These are phyloP conservation scores for Colletotrichum sp. DNA, from an alignment of 2,329 filamentous ascomycete species.

Conservation along the genomic window DNA sequence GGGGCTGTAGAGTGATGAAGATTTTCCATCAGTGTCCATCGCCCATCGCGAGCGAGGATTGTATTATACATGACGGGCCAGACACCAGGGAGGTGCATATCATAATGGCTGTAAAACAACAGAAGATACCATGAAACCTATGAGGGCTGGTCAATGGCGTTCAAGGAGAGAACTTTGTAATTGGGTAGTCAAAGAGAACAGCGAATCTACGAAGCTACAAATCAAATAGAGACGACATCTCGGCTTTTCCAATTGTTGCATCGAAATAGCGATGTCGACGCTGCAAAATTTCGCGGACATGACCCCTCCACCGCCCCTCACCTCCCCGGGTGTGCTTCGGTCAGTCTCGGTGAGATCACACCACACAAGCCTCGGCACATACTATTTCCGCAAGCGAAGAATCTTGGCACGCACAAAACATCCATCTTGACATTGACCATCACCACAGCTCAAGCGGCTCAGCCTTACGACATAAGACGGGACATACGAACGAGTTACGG, in stretches of 20 bases:
- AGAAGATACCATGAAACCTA: constrained; percentile 14
- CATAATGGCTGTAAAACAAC: not conserved
- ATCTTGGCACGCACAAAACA: constrained; percentile 25
- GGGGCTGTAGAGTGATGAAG: constrained; percentile 37
- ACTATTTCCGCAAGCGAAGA: constrained; percentile 25
- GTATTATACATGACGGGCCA: constrained; percentile 2
- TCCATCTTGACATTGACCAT: constrained; percentile 13
- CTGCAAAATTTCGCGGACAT: not conserved
- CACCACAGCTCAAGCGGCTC: constrained; percentile 9
- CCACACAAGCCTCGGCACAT: constrained; percentile 12
- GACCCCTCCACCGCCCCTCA: not conserved
- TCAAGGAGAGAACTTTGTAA: not conserved
- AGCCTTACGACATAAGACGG: constrained; percentile 20
- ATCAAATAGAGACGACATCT: not conserved
- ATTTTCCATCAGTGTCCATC: fast-evolving
- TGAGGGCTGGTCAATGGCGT: constrained; percentile 9
- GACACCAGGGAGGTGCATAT: not conserved
- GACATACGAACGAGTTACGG: constrained; percentile 9
- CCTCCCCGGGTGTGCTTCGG: not conserved
- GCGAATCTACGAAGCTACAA: not conserved
- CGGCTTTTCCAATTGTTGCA: not conserved
- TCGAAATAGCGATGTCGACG: not conserved
- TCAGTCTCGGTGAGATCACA: not conserved
- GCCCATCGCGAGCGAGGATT: not conserved
- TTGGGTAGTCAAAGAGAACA: not conserved